Evolutionary conservation across 2,329 filamentous ascomycete genomes (phyloP).

Genomic region (Dryadomyces quercivorus): DNA sequence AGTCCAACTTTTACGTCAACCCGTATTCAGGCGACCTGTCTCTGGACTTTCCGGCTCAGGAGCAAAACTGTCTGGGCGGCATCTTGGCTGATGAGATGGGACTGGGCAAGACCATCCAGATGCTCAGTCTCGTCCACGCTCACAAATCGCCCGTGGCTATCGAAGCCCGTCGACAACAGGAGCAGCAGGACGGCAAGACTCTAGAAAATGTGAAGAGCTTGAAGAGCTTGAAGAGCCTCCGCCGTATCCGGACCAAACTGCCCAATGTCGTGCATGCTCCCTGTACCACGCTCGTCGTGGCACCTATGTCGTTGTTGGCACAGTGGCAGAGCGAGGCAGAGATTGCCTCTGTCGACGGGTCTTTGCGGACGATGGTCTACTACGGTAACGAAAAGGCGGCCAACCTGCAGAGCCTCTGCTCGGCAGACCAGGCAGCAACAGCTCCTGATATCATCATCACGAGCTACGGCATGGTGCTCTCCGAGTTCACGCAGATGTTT

Average conservation of each 20-base stretch:
- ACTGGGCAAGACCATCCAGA: constrained; percentile 94
- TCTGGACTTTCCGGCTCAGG: constrained; percentile 80
- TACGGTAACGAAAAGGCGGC: constrained; percentile 77
- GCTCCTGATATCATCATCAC: constrained; percentile 90
- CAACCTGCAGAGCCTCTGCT: constrained; percentile 71
- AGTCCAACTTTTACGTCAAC: constrained; percentile 82
- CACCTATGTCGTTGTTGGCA: constrained; percentile 88
- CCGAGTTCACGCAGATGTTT: constrained; percentile 70
- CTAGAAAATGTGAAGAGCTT: no score
- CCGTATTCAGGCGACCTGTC: constrained; percentile 93
- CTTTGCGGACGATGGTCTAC: constrained; percentile 76
- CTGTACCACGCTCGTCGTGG: constrained; percentile 87
- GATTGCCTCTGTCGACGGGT: constrained; percentile 75
- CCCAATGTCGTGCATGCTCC: constrained; percentile 55
- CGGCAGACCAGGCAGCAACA: constrained; percentile 55
- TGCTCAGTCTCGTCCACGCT: constrained; percentile 85
- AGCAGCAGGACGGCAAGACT: constrained; percentile 4
- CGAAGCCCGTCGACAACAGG: constrained; percentile 20
- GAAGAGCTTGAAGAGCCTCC: constrained; percentile 45
- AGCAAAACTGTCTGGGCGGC: constrained; percentile 88
- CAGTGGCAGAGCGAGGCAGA: constrained; percentile 96
- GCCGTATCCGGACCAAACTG: constrained; percentile 17
- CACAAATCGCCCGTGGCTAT: constrained; percentile 51
- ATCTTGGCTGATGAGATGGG: constrained; percentile 97
- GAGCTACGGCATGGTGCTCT: constrained; percentile 83